Evolutionary conservation across 2,329 filamentous ascomycete species (phyloP), one percentile per base, ranked within the genome.

Genomic region (Nannizziopsis arthrosporioides): DNA sequence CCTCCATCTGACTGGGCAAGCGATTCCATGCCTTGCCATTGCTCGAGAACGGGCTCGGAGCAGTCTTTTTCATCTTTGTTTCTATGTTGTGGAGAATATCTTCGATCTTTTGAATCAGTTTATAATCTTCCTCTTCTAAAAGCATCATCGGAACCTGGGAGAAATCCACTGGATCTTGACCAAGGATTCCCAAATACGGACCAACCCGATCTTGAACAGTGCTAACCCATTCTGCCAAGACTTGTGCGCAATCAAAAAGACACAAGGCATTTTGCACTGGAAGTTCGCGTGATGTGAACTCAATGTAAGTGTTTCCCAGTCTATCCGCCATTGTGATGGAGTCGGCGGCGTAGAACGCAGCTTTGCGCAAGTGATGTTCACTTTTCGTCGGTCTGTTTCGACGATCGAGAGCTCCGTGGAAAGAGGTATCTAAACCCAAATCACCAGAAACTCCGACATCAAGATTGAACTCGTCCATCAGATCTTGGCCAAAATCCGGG

Each of bases 181-280:
- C 90, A 1, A 96, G 75, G 5, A 95, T 80, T 3, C 90, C 90
- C 5, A 96, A 66, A 58, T 92, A 94, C 3, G 81, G 80, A 0
- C 90, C 90, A n/a, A 95, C 84, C 7, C 92, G 83, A 60, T 95
- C 89, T 64, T 98, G 92, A 2, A 96, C 78, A 1, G 88, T 92
- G 4, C 85, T 85, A 36, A 92, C 78, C 90, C 90, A 98, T 66
- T 96, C 90, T 0, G 87, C 87, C 30, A 98, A 76, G 1, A 96
- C 87, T 61, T 95, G 89, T 2, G 86, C 84, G 60, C 90, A 96
- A 61, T 96, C 90, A 59, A 94, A 93, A 4, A 85, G 82, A 64
- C 90, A 95, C 73, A 96, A 81, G 1, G 88, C 86, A 11, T 85
- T 88, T 62, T 94, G 90, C 35, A 94, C 77, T 0, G 92, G 88